phyloP scores from a whole-genome alignment of 1,139 yeast genomes.

The Torulaspora globosa region DNA sequence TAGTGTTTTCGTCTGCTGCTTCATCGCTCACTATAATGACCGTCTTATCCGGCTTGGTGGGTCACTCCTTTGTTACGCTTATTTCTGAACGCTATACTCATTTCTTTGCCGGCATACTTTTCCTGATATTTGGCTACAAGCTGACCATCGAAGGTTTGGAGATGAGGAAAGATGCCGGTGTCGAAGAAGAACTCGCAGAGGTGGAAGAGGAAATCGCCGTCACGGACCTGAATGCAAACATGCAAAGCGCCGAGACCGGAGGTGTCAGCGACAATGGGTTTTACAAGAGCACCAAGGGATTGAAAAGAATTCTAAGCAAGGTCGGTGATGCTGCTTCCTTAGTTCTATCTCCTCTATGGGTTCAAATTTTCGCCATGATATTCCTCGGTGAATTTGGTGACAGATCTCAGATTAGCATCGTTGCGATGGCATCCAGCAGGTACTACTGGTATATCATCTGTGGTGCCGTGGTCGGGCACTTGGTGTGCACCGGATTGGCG shows the following conservation, averaged over 20 bases:
- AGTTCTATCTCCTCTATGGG: conserved; percentile 83
- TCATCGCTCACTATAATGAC: conserved; percentile 90
- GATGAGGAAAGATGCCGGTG: conserved; percentile 80
- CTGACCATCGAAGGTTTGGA: conserved; percentile 74
- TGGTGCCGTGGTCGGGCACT: conserved; percentile 90
- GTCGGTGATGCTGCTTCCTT: conserved; percentile 61
- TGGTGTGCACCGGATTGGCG: conserved; percentile 87
- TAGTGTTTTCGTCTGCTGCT: conserved; percentile 85
- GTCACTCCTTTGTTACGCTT: conserved; percentile 83
- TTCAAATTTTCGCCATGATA: conserved; percentile 93
- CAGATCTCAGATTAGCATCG: conserved; percentile 94
- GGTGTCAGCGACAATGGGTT: conserved; percentile 20
- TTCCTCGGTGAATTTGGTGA: conserved; percentile 99
- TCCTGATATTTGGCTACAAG: conserved; percentile 77
- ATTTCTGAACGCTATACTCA: conserved; percentile 78
- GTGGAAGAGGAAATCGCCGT: conserved; percentile 90
- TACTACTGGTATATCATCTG: conserved; percentile 84
- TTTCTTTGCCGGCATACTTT: conserved; percentile 72
- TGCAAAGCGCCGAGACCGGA: conserved; percentile 59
- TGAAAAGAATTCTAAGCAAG: conserved; percentile 14
- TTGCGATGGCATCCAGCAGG: conserved; percentile 97
- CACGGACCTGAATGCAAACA: conserved; percentile 49
- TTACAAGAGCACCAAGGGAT: conserved; percentile 9
- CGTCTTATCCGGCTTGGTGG: conserved; percentile 80
- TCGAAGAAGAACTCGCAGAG: conserved; percentile 92